These are phyloP conservation scores for Yarrowia sp. DNA, from an alignment of 805 yeast genomes.

Conservation along the genomic window DNA sequence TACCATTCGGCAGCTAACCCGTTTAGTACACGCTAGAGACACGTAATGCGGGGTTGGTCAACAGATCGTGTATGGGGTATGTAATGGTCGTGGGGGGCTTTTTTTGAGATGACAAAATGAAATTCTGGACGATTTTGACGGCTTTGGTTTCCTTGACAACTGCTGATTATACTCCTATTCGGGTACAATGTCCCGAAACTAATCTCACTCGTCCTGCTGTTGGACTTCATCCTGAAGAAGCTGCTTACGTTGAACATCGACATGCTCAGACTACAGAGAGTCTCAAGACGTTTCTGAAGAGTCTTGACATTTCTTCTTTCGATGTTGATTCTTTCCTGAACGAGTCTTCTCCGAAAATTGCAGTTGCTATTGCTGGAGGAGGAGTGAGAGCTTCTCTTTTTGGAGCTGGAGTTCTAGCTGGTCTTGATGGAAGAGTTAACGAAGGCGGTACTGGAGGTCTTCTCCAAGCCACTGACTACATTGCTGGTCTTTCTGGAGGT, in stretches of 20 bases:
- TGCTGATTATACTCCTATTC: constrained; percentile 5
- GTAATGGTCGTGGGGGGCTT: not conserved
- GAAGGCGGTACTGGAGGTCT: constrained; percentile 37
- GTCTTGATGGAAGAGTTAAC: constrained; percentile 58
- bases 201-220: constrained; percentile 15
- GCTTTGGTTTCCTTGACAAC: not conserved
- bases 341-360: not conserved
- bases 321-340: not conserved
- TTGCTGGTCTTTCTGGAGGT: constrained; percentile 76
- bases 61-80: not conserved
- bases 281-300: not conserved
- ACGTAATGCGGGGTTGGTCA: not conserved
- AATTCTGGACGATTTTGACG: not conserved
- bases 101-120: not conserved
- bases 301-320: not conserved
- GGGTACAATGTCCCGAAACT: not conserved
- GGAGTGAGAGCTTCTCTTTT: constrained; percentile 60
- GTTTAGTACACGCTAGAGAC: too few species aligned
- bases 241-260: constrained; percentile 9
- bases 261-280: constrained; percentile 1
- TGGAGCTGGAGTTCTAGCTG: constrained; percentile 63
- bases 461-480: constrained; percentile 61
- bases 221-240: not conserved
- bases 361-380: constrained; percentile 14
- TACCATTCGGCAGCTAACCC: not conserved